phyloP scores from a whole-genome alignment of 2,329 filamentous ascomycete species.

The Aspergillus terreus region DNA sequence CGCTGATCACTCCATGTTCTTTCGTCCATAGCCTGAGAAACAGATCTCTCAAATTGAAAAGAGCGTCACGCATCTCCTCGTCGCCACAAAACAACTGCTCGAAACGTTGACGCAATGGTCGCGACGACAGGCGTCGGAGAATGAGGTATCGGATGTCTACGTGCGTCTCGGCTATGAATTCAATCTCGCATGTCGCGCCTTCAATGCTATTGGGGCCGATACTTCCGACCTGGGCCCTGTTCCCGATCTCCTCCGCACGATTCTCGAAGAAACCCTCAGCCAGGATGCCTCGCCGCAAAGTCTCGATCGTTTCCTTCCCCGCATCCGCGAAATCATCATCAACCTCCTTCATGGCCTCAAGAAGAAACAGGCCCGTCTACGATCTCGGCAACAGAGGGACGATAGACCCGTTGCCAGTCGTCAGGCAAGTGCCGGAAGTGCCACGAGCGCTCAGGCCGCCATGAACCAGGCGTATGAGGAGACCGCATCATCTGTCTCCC shows the following conservation, averaged over 20 bases:
- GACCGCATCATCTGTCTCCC: constrained; percentile 25
- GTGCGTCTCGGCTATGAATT: constrained; percentile 97
- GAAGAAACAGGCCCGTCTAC: constrained; percentile 88
- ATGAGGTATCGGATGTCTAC: constrained; percentile 96
- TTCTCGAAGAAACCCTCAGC: constrained; percentile 91
- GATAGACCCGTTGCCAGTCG: constrained; percentile 38
- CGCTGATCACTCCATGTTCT: constrained; percentile 5
- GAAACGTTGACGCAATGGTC: constrained; percentile 99
- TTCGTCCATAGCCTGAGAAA: constrained; percentile 57
- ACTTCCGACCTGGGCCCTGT: constrained; percentile 92
- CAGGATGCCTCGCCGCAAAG: constrained; percentile 94
- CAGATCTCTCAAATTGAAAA: constrained; percentile 96
- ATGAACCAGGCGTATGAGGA: constrained; percentile 46
- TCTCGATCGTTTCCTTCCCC: constrained; percentile 86
- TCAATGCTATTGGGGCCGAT: constrained; percentile 94
- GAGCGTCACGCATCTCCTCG: constrained; percentile 94
- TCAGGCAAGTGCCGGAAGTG: constrained; percentile 48
- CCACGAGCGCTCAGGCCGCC: constrained; percentile 40
- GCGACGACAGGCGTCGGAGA: constrained; percentile 83
- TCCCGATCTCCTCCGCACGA: constrained; percentile 81
- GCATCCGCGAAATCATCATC: constrained; percentile 97
- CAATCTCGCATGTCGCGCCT: constrained; percentile 96
- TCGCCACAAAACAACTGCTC: constrained; percentile 95
- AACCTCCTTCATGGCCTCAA: constrained; percentile 94
- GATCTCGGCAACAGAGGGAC: constrained; percentile 53